Conservation (phyloP, 164 flowering plant species). For the Stephania yunnanensis region DNA sequence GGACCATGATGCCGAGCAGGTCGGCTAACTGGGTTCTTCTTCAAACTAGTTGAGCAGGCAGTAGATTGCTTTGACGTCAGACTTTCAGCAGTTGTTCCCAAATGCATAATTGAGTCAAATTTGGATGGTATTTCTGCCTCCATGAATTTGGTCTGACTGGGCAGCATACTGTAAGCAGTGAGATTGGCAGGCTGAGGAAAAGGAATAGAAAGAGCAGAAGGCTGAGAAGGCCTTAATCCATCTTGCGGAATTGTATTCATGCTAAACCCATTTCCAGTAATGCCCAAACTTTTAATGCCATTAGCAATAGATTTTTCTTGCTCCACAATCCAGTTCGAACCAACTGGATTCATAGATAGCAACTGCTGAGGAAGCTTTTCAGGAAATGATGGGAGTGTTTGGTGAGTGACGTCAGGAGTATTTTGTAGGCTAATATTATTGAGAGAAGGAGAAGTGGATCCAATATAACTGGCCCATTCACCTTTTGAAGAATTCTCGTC, state of each 20-base stretch:
- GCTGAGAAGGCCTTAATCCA: conserved; percentile 23
- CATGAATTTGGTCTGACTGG: conserved; percentile 21
- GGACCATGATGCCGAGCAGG: conserved; percentile 86
- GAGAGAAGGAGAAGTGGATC: conserved; percentile 25
- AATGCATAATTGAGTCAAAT: conserved; percentile 32
- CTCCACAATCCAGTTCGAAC: conserved; percentile 45
- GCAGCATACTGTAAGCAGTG: conserved; percentile 16
- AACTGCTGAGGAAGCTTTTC: conserved; percentile 26
- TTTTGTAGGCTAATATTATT: conserved; percentile 25
- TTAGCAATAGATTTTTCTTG: conserved; percentile 36
- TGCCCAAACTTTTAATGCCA: conserved; percentile 42
- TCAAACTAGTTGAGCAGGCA: conserved; percentile 23
- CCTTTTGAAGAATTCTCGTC: conserved; percentile 24
- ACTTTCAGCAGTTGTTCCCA: conserved; percentile 28
- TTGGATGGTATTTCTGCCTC: conserved; percentile 43
- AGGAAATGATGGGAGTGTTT: conserved; percentile 27
- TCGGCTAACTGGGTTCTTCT: conserved; percentile 70
- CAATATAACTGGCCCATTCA: conserved; percentile 23
- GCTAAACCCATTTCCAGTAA: conserved; percentile 44
- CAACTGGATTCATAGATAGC: conserved; percentile 31
- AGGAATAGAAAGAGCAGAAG: conserved; percentile 29
- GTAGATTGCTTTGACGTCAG: conserved; percentile 26
- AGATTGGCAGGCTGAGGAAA: conserved; percentile 31
- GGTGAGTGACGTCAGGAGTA: conserved; percentile 21
- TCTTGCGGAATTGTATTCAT: conserved; percentile 30